Evolutionary conservation across 345 rosid genomes (phyloP), one percentile per base, ranked within the genome.

Genomic region (Acer negundo): DNA sequence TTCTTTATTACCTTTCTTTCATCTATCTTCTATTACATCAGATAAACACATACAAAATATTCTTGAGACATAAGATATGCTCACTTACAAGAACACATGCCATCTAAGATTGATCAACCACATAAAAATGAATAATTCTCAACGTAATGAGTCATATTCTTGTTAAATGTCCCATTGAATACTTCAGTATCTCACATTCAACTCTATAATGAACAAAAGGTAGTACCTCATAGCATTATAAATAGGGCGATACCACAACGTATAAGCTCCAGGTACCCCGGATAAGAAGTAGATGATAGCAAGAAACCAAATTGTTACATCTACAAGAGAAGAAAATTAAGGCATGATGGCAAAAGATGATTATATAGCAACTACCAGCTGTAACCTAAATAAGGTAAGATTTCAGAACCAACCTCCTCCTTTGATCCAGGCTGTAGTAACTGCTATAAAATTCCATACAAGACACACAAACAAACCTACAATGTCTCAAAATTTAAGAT

Each of bases 191-290:
- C 20, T 10, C 35, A 19, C n/a, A 17, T 51, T 70, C 16, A 28
- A 35, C 38, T 35, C 6, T 35, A 35, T 35, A 35, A 35, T 35
- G 55, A 64, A 19, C 46, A 23, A 53, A 67, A 58, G 69, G 38
- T 22, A 73, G 28, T 93, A 97, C 99, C 99, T 94, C 87, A 91
- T 90, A 78, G 99, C 99, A 78, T 94, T 90, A 80, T 97, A 97
- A 56, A 97, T 90, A 70, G 99, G 99, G 72, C 94, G 93, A 81
- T 97, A 97, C 99, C 99, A 97, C 77, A 86, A 49, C 69, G 90
- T 87, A 70, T 94, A 97, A 69, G 85, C 97, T 65, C 98, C 98
- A 79, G 99, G 99, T 84, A 85, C 89, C 70, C 98, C 98, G 0
- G 96, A 74, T 74, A 97, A 84, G 88, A 88, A 86, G 84, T 97